Base-by-base conservation (phyloP, 78 protist species). In the Polysphondylium violaceum region DNA sequence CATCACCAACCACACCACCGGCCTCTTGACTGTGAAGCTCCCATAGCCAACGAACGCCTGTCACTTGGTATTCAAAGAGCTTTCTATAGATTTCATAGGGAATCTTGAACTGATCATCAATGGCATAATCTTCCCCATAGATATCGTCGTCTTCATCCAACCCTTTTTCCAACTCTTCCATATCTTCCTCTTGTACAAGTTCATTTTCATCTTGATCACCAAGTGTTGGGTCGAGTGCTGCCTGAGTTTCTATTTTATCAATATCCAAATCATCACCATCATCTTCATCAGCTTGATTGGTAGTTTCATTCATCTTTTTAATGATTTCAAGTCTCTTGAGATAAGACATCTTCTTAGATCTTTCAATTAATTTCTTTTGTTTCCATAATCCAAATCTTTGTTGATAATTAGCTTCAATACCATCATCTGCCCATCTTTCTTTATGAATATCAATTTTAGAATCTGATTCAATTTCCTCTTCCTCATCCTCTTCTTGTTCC, bases 1-100 rank as follows among this genome's bases (percentile, higher is more conserved):
- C 99, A 75, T 98, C 99, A 38, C 99, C 99, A 19, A 98, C 36
- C 67, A 98, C 95, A 43, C 99, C 99, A 47, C 99, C 99, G 27
- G 67, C 92, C n/a, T 61, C 44, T 51, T 94, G 96, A 29, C 19
- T 0, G 68, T 98, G 99, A 58, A 98, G 89, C 68, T 93, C 98
- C 94, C 96, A 96, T 69, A 98, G 27, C 99, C 99, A 99, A 41
- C 64, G 5, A 9, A 98, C 93, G 36, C 97, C 71, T 2, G 86
- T 74, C 3, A 74, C 71, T 41, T 98, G 99, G 69, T 98, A 97
- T n/a, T 19, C 86, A 38, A 94, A 95, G 50, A 98, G 55, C 29
- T 27, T 36, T 6, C 44, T 50, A 78, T 86, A 91, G 27, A 96
- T 25, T 19, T 74, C 86, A 31, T 60, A 73, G 33, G 96, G 95